Base-by-base conservation (phyloP, 2,329 filamentous ascomycete genomes). In the Fonsecaea pedrosoi region DNA sequence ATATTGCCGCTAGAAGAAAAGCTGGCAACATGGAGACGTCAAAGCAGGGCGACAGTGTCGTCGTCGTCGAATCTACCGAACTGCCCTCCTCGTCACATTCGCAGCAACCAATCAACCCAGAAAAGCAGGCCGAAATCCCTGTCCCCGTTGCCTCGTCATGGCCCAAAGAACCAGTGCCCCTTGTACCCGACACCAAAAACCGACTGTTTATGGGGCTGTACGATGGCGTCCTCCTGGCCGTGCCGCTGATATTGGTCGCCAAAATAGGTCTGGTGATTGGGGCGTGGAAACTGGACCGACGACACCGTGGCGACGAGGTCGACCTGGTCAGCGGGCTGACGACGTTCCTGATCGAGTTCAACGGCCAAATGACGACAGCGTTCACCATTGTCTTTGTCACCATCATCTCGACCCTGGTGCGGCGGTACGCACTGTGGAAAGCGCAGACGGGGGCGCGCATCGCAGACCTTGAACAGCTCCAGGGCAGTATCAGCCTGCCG, bases 341-440 rank as follows among this genome's bases (percentile, higher is more conserved):
- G 6, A 54, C 30, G 8, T 58, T 58, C 40, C 45, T 67, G 32
- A 42, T 67, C n/a, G 53, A 64, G 21, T 60, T 67, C 60, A 67
- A 67, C 54, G 54, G 34, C 18, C 65, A 68, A 38, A 60, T 68
- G 55, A 53, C 54, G 9, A 68, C 65, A 6, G 55, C 54, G 4
- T 68, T 68, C 48, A 68, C 65, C 35, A 68, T 68, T 21, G 38
- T 68, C 12, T 68, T 68, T 42, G 61, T 65, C 38, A 65, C 56
- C 2, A 60, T 68, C 37, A 57, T 68, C 13, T 65, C 61, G 8
- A 68, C 65, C 12, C 38, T 68, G 13, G 61, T 68, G 38, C 55
- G 61, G 25, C 53, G 65, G n/a, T 56, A 55, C 53, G 65, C 65
- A 0, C 48, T 68, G 32, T 68, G 61, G 61, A 68, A 61, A 34